These are phyloP conservation scores for Pythium phragmitis DNA, from an alignment of 352 stramenopile species.

Conservation along the genomic window DNA sequence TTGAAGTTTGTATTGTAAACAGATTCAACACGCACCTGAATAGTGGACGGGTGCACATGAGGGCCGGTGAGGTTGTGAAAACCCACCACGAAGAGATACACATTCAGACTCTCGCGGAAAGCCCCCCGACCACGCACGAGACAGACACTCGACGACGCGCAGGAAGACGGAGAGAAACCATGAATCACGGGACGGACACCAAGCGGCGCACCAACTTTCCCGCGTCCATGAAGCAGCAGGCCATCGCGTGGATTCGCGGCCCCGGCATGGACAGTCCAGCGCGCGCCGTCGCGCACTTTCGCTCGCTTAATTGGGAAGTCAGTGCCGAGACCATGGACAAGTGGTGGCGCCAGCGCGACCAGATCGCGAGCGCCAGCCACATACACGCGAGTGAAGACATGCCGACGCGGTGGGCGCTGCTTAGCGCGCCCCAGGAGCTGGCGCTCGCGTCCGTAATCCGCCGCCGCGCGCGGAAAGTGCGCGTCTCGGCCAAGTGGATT, in stretches of 20 bases:
- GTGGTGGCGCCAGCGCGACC: constrained; percentile 28
- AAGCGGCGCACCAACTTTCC: constrained; percentile 27
- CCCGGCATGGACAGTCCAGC: constrained; percentile 20
- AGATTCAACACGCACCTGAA: neutral
- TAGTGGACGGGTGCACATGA: constrained; percentile 15
- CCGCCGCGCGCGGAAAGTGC: constrained; percentile 26
- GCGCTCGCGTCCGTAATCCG: constrained; percentile 24
- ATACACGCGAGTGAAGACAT: neutral
- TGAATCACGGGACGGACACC: neutral
- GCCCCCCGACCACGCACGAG: constrained; percentile 8
- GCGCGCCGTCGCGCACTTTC: constrained; percentile 24
- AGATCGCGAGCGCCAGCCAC: constrained; percentile 14
- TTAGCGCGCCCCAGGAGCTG: constrained; percentile 18
- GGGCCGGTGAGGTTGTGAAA: neutral
- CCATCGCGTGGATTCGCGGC: constrained; percentile 28
- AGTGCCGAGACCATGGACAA: constrained; percentile 23
- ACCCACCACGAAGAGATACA: constrained; percentile 10
- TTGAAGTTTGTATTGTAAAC: constrained; percentile 19
- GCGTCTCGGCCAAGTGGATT: constrained; percentile 34
- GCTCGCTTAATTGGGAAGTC: constrained; percentile 29
- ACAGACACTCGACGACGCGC: neutral
- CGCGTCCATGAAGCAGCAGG: constrained; percentile 28
- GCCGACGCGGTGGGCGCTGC: constrained; percentile 8
- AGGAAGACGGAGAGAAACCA: neutral
- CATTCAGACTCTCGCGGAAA: neutral